phyloP scores from a whole-genome alignment of 306 rosid genomes.

The Begonia loranthoides region DNA sequence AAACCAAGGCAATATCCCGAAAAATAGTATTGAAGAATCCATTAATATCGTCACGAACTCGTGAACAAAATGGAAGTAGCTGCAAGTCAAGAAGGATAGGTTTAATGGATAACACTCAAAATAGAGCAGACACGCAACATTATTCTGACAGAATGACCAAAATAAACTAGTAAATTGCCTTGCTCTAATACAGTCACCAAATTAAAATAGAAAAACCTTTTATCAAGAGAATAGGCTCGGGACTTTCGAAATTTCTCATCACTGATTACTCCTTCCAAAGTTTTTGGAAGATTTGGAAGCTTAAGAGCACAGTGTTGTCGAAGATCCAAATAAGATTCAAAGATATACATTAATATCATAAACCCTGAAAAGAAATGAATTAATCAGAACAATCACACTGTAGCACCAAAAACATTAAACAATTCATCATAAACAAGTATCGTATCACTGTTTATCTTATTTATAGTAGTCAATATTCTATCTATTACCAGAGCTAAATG shows the following conservation, averaged over 20 bases:
- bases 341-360: constrained; percentile 80
- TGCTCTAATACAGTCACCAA: not conserved
- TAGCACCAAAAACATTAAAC: no score
- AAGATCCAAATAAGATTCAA: constrained; percentile 76
- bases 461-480: no score
- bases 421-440: no score
- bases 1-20: constrained; percentile 78
- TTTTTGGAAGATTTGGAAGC: constrained; percentile 78
- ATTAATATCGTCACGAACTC: constrained; percentile 77
- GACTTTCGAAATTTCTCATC: constrained; percentile 90
- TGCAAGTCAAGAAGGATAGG: constrained; percentile 25
- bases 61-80: constrained; percentile 83
- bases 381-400: not conserved
- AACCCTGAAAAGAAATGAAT: constrained; percentile 38
- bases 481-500: no score
- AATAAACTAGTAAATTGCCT: no score
- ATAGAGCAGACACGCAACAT: no score
- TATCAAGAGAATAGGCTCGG: constrained; percentile 87
- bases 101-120: not conserved
- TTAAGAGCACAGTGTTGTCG: constrained; percentile 79
- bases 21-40: constrained; percentile 71
- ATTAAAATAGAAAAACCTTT: constrained; percentile 41
- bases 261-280: constrained; percentile 83
- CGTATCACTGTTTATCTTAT: no score
- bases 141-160: no score